Conservation (phyloP, 148 eudicot species). For the Gaultheria prostrata region DNA sequence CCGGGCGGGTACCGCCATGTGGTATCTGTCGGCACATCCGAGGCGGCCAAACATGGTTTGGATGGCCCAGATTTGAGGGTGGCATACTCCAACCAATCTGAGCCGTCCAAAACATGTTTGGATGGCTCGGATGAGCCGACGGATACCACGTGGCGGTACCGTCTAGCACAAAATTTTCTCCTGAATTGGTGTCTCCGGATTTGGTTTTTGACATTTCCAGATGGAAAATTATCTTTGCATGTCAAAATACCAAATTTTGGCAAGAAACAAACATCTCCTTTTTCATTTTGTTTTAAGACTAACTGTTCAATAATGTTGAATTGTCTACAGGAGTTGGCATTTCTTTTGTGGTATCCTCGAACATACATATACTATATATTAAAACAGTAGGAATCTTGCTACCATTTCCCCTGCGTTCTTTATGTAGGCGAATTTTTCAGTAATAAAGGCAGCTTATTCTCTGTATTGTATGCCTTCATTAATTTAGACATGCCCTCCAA, state of each 20-base stretch:
- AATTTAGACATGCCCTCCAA: not conserved
- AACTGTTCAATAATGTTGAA: not conserved
- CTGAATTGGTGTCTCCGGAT: not conserved
- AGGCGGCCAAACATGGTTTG: too few relatives aligned
- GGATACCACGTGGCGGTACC: too few relatives aligned
- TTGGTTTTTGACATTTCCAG: not conserved
- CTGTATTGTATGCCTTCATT: not conserved
- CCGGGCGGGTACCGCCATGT: too few relatives aligned
- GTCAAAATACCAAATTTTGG: not conserved
- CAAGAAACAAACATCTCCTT: not conserved
- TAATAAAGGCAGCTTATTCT: too few relatives aligned
- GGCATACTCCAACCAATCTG: too few relatives aligned
- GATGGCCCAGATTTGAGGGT: too few relatives aligned
- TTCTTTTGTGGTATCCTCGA: not conserved
- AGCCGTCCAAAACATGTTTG: too few relatives aligned
- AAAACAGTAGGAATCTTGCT: not conserved
- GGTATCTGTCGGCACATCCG: too few relatives aligned
- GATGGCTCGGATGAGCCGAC: too few relatives aligned
- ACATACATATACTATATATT: not conserved
- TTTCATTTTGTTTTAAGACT: not conserved
- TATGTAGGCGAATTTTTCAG: too few relatives aligned
- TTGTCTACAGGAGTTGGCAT: not conserved
- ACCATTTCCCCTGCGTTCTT: not conserved
- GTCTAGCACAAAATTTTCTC: too few relatives aligned
- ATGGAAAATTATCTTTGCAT: not conserved